Evolutionary conservation across 2,329 filamentous ascomycete species (phyloP).

Genomic region (Aschersonia sp.): DNA sequence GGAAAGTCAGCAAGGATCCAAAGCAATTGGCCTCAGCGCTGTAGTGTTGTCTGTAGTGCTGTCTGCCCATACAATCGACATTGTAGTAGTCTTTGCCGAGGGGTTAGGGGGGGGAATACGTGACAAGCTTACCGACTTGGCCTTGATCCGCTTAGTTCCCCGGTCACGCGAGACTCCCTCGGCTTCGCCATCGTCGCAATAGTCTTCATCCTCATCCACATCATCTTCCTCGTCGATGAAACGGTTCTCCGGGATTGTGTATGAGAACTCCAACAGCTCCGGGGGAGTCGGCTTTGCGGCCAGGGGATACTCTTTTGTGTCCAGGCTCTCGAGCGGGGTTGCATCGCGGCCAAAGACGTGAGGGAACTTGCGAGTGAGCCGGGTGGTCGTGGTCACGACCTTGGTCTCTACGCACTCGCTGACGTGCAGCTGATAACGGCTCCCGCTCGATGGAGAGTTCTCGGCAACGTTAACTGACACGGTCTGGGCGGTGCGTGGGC

Average conservation of each 20-base stretch:
- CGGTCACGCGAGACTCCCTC: not conserved
- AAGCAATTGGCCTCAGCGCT: too few species aligned
- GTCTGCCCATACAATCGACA: too few species aligned
- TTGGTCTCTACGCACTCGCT: conserved; percentile 54
- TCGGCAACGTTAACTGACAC: conserved; percentile 34
- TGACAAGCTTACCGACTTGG: not conserved
- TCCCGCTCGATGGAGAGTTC: conserved; percentile 17
- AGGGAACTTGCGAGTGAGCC: conserved; percentile 71
- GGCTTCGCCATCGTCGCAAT: conserved; percentile 3
- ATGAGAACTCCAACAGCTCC: conserved; percentile 62
- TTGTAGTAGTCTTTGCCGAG: not conserved
- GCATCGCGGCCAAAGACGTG: conserved; percentile 69
- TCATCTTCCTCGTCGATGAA: conserved; percentile 9
- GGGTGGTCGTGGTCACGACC: conserved; percentile 81
- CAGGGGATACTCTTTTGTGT: conserved; percentile 81
- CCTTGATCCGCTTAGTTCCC: not conserved
- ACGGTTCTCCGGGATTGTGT: conserved; percentile 38
- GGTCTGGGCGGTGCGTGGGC: conserved; percentile 20
- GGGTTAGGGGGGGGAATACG: not conserved
- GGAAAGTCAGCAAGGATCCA: too few species aligned
- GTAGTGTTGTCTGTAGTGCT: too few species aligned
- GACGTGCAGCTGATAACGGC: conserved; percentile 39
- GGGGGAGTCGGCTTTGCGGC: conserved; percentile 70
- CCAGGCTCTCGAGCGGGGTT: conserved; percentile 54
- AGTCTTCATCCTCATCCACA: conserved; percentile 10